Conservation (phyloP, 345 rosid genomes). For the Lepidium didymum region DNA sequence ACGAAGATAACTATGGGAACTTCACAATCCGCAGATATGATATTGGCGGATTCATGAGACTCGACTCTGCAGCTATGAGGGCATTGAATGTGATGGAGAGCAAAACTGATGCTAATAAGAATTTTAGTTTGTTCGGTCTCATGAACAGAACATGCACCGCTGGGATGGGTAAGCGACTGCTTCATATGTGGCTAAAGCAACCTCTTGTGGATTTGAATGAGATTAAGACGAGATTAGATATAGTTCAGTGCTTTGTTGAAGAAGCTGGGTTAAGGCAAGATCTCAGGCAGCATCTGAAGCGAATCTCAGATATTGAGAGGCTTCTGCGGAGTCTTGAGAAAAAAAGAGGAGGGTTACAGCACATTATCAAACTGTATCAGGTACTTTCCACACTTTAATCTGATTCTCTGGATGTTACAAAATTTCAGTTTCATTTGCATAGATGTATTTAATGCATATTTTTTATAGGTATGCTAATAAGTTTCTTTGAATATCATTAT, state of each 20-base stretch:
- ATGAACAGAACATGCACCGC: conserved; percentile 97
- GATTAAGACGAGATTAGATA: conserved; percentile 70
- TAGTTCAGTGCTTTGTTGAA: conserved; percentile 91
- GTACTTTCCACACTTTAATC: conserved; percentile 20
- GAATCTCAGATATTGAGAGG: conserved; percentile 81
- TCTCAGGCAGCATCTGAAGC: conserved; percentile 88
- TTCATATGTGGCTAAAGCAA: conserved; percentile 94
- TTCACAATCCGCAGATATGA: conserved; percentile 54
- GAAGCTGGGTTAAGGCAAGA: conserved; percentile 83
- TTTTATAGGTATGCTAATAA: neutral
- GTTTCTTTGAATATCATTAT: neutral
- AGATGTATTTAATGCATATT: neutral
- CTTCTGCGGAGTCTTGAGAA: conserved; percentile 62
- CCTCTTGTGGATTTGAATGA: conserved; percentile 73
- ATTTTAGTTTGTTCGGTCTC: conserved; percentile 92
- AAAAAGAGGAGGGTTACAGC: conserved; percentile 75
- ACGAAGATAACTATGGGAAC: conserved; percentile 77
- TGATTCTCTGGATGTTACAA: neutral
- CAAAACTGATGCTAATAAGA: conserved; percentile 92
- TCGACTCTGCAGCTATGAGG: conserved; percentile 93
- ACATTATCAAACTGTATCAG: conserved; percentile 91
- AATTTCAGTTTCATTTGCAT: neutral
- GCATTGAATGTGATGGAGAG: conserved; percentile 93
- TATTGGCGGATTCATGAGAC: conserved; percentile 70
- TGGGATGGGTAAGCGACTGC: conserved; percentile 95